These are phyloP conservation scores for Dendryphion nanum DNA, from an alignment of 2,329 filamentous ascomycete genomes.

Conservation along the genomic window DNA sequence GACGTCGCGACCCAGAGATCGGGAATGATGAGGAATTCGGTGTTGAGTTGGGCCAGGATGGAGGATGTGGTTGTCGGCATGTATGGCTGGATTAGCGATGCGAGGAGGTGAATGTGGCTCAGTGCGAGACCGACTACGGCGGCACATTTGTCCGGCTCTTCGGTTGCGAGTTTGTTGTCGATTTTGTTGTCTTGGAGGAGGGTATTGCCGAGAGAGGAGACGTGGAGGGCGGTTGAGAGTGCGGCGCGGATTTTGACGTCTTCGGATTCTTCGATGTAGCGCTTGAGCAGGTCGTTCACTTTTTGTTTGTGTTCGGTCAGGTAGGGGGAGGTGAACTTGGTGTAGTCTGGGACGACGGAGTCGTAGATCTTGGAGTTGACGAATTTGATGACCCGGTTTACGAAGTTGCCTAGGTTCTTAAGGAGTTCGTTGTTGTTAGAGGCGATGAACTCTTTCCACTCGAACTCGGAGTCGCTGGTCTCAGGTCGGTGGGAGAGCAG, in stretches of 20 bases:
- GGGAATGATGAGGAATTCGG: conserved; percentile 58
- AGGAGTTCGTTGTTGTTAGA: conserved; percentile 88
- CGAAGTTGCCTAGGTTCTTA: conserved; percentile 65
- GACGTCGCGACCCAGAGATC: conserved; percentile 38
- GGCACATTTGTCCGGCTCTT: conserved; percentile 59
- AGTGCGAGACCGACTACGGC: conserved; percentile 73
- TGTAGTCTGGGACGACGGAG: conserved; percentile 66
- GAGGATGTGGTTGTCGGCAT: conserved; percentile 60
- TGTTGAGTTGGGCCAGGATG: conserved; percentile 75
- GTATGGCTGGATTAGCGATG: conserved; percentile 76
- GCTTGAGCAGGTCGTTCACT: conserved; percentile 63
- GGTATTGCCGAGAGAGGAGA: conserved; percentile 61
- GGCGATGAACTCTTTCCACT: conserved; percentile 80
- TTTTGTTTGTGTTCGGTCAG: conserved; percentile 54
- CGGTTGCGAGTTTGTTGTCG: conserved; percentile 61
- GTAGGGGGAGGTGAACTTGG: conserved; percentile 49
- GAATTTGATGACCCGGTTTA: conserved; percentile 62
- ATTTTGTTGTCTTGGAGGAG: conserved; percentile 58
- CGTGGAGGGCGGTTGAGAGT: conserved; percentile 63
- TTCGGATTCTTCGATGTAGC: conserved; percentile 68
- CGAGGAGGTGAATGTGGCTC: conserved; percentile 80
- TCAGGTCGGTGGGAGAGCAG: conserved; percentile 83
- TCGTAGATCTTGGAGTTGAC: conserved; percentile 71
- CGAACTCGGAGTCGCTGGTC: conserved; percentile 82
- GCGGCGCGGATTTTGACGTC: conserved; percentile 69